Conservation (phyloP, 2,329 filamentous ascomycete genomes). For the Botrytis cinerea region DNA sequence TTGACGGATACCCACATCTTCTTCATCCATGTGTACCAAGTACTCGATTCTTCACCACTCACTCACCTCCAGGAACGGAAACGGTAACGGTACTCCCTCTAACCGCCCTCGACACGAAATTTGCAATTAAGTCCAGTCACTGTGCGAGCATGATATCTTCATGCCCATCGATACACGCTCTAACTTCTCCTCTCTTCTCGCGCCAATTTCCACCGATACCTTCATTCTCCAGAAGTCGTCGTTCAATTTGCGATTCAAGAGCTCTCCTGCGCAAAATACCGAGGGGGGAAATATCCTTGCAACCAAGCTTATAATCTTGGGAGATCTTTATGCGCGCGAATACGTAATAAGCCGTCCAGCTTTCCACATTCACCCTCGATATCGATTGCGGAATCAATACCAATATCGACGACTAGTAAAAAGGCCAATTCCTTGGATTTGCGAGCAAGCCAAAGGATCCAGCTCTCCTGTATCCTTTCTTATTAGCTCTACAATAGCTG, state of each 20-base stretch:
- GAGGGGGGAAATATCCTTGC: not conserved
- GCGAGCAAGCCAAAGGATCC: not conserved
- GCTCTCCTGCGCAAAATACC: not conserved
- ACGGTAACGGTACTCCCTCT: not conserved
- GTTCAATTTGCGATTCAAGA: not conserved
- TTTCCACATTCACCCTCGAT: not conserved
- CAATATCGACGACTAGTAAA: not conserved
- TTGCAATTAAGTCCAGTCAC: slow-evolving; percentile 26
- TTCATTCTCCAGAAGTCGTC: not conserved
- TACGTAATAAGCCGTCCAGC: not conserved
- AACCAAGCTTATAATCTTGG: not conserved
- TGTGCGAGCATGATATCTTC: slow-evolving; percentile 33
- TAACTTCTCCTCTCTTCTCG: slow-evolving; percentile 16
- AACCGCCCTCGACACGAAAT: not conserved
- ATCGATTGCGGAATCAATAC: no score
- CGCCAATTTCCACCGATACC: not conserved
- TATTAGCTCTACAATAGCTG: not conserved
- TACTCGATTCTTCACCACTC: not conserved
- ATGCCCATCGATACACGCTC: slow-evolving; percentile 25
- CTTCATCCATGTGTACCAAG: slow-evolving; percentile 1
- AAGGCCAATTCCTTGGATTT: not conserved
- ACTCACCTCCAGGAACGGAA: not conserved
- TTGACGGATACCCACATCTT: slow-evolving; percentile 16
- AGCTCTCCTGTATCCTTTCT: not conserved
- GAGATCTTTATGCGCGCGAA: not conserved